A percentile compares a stretch with the other conserved stretches of the same genome.
phyloP scores from a whole-genome alignment of 192 early-diverging fungal genomes.

The Fimicolochytrium jonesii region DNA sequence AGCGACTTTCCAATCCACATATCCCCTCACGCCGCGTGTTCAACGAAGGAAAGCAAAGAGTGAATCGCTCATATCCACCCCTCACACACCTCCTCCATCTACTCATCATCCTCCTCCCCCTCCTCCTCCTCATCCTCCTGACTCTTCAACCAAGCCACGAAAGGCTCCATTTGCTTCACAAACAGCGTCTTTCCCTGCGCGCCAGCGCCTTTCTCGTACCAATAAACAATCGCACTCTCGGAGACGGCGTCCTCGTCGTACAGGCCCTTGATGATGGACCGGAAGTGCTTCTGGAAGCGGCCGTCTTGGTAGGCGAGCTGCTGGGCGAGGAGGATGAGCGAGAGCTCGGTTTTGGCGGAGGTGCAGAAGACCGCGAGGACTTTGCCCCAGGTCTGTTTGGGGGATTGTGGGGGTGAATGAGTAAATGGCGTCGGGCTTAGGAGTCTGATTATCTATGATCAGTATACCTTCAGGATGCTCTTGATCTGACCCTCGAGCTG shows the following conservation, averaged over 20 bases:
- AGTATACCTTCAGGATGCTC: conserved; percentile 32
- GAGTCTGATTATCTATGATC: too few species aligned
- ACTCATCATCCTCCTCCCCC: conserved; percentile 27
- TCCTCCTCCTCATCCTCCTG: conserved; percentile 55
- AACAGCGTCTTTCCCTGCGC: conserved; percentile 85
- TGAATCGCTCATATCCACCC: too few species aligned
- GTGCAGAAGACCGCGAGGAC: conserved; percentile 73
- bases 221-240: conserved; percentile 89
- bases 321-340: conserved; percentile 82
- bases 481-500: conserved; percentile 73
- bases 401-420: too few species aligned
- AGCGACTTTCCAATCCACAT: neutral
- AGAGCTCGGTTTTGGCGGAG: conserved; percentile 79
- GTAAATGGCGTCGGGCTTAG: too few species aligned
- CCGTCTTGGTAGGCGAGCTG: conserved; percentile 83
- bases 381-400: conserved; percentile 70
- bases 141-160: conserved; percentile 76
- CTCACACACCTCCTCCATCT: too few species aligned
- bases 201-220: conserved; percentile 86
- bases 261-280: conserved; percentile 71
- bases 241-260: conserved; percentile 91
- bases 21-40: neutral
- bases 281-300: conserved; percentile 82
- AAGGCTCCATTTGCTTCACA: conserved; percentile 89
- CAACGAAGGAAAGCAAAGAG: too few species aligned